These are phyloP conservation scores for Sphagnum contortum DNA, from an alignment of 225 moss, liverwort and hornwort species.

Conservation along the genomic window DNA sequence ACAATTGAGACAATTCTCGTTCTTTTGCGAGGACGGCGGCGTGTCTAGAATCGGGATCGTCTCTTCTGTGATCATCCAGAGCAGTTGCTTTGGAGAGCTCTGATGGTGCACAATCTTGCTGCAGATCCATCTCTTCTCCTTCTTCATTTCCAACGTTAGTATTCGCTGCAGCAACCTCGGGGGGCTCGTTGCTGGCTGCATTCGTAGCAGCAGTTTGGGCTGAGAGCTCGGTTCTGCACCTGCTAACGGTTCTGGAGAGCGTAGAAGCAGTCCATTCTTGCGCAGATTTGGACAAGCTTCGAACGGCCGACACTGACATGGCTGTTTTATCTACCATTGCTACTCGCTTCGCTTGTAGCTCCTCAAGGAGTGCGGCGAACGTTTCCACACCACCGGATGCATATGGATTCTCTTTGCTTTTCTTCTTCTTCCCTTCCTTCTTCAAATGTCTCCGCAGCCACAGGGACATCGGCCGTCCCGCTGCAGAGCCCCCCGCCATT, in stretches of 20 bases:
- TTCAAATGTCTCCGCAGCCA: slow-evolving; percentile 34
- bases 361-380: slow-evolving; percentile 13
- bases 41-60: too few species aligned
- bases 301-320: slow-evolving; percentile 26
- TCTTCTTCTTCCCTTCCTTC: slow-evolving; percentile 18
- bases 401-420: slow-evolving; percentile 20
- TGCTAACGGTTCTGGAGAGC: neutral
- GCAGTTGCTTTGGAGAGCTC: too few species aligned
- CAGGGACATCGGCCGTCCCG: slow-evolving; percentile 20
- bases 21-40: too few species aligned
- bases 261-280: slow-evolving; percentile 16
- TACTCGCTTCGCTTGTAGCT: slow-evolving; percentile 25
- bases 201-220: too few species aligned
- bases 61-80: too few species aligned
- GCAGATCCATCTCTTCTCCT: slow-evolving; percentile 7
- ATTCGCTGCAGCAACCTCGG: neutral
- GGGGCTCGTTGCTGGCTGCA: neutral
- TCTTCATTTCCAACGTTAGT: neutral
- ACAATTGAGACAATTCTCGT: too few species aligned
- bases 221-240: neutral
- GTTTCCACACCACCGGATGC: slow-evolving; percentile 23
- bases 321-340: slow-evolving; percentile 34
- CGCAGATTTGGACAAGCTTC: slow-evolving; percentile 26
- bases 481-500: too few species aligned
- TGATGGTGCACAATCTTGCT: neutral